Conservation (phyloP, 2,329 filamentous ascomycete genomes). For the Colletotrichum spinosum region DNA sequence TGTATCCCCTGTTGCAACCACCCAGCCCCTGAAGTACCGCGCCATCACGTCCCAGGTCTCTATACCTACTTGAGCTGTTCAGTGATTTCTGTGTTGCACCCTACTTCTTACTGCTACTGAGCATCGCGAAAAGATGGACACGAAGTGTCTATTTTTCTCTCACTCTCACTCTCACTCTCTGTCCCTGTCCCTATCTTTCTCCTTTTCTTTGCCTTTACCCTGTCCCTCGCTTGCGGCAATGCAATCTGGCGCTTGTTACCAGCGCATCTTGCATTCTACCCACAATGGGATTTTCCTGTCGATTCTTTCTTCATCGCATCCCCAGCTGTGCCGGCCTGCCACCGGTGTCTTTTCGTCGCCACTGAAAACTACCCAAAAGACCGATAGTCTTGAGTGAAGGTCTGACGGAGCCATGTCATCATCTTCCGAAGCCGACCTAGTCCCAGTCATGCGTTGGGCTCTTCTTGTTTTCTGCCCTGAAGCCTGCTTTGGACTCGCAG, state of each 20-base stretch:
- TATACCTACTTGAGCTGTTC: background rate
- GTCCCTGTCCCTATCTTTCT: background rate
- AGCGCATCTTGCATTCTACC: no score
- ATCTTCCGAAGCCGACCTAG: conserved; percentile 9
- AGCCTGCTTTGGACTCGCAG: conserved; percentile 19
- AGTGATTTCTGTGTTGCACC: no score
- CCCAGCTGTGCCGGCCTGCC: no score
- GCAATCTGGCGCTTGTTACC: conserved; percentile 28
- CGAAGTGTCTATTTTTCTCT: no score
- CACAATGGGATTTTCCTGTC: no score
- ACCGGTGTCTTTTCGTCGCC: no score
- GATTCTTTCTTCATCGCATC: no score
- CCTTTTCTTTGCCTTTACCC: background rate
- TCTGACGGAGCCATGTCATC: conserved; percentile 35
- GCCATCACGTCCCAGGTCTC: conserved; percentile 29
- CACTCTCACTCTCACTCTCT: background rate
- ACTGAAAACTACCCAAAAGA: no score
- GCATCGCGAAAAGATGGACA: no score
- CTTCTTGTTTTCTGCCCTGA: conserved; percentile 6
- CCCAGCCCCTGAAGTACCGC: conserved; percentile 52
- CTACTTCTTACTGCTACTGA: no score
- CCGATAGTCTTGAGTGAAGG: no score
- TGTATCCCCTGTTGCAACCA: conserved; percentile 47
- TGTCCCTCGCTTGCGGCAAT: conserved; percentile 24
- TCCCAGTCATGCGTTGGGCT: background rate